A percentile compares a stretch with the other conserved stretches of the same genome.
These are phyloP conservation scores for Microbotryomycetes sp. DNA, from an alignment of 1,284 basidiomycete genomes.

Conservation along the genomic window DNA sequence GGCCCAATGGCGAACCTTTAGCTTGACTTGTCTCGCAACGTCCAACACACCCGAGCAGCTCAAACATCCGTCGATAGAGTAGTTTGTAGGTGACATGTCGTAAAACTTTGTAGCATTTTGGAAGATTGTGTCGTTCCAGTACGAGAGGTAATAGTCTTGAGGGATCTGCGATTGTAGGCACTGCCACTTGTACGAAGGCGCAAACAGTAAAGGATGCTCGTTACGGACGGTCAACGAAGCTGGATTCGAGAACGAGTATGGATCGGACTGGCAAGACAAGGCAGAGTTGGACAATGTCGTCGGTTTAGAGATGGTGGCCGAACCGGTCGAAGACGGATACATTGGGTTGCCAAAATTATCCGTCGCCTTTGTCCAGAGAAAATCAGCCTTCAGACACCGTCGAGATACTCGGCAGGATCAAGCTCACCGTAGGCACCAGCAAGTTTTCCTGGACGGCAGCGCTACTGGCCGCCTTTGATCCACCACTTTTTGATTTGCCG, in stretches of 20 bases:
- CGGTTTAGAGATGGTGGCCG: slow-evolving; percentile 65
- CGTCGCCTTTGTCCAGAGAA: slow-evolving; percentile 9
- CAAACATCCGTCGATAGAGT: slow-evolving; percentile 29
- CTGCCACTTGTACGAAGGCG: slow-evolving; percentile 84
- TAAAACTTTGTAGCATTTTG: slow-evolving; percentile 71
- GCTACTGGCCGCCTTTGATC: slow-evolving; percentile 42
- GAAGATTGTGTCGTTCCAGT: slow-evolving; percentile 90
- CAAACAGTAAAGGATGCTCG: slow-evolving; percentile 84
- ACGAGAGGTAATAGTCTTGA: slow-evolving; percentile 70
- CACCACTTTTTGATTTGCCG: too few relatives aligned
- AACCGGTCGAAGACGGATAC: slow-evolving; percentile 54
- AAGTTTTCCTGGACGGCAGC: slow-evolving; percentile 39
- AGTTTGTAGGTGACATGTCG: slow-evolving; percentile 39
- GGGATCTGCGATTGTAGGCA: slow-evolving; percentile 69
- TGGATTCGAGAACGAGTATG: slow-evolving; percentile 41
- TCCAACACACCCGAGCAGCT: slow-evolving; percentile 81
- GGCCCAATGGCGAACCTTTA: slow-evolving; percentile 82
- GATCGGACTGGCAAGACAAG: slow-evolving; percentile 71
- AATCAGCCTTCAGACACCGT: slow-evolving; percentile 52
- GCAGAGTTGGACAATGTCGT: slow-evolving; percentile 56
- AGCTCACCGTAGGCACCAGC: slow-evolving; percentile 60
- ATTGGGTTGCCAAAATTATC: slow-evolving; percentile 34
- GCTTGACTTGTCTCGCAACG: slow-evolving; percentile 79
- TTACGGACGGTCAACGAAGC: slow-evolving; percentile 57
- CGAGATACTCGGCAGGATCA: slow-evolving; percentile 62